A percentile compares a stretch with the other conserved stretches of the same genome.
Evolutionary conservation across 176 grass and related monocot genomes (phyloP).

Genomic region (Oropetium thomaeum): DNA sequence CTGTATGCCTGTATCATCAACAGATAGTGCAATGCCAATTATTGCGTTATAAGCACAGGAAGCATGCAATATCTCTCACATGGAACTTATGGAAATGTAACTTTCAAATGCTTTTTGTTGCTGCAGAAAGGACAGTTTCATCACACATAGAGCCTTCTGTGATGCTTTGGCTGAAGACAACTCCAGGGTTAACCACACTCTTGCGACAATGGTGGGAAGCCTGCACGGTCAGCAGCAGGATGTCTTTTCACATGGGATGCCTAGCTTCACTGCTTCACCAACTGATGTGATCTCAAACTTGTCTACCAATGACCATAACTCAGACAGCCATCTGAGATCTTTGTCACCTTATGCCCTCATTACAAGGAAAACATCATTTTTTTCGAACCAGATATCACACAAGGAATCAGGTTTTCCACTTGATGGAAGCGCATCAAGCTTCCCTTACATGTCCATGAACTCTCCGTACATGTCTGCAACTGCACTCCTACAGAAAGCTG

Average conservation of each 20-base stretch:
- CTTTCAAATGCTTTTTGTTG: slow-evolving; percentile 18
- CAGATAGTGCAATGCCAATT: background rate
- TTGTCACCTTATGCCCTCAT: slow-evolving; percentile 53
- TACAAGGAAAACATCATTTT: slow-evolving; percentile 44
- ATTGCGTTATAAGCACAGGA: background rate
- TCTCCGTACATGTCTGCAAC: slow-evolving; percentile 65
- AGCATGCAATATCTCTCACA: background rate
- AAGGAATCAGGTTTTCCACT: slow-evolving; percentile 42
- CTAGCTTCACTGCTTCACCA: slow-evolving; percentile 36
- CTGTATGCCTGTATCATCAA: background rate
- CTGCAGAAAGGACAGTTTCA: slow-evolving; percentile 68
- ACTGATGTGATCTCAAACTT: slow-evolving; percentile 45
- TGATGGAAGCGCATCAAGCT: slow-evolving; percentile 38
- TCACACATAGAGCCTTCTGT: slow-evolving; percentile 64
- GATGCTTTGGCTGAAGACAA: slow-evolving; percentile 61
- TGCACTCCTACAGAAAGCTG: slow-evolving; percentile 66
- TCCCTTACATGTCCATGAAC: slow-evolving; percentile 49
- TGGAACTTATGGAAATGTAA: background rate
- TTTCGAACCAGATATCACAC: slow-evolving; percentile 40
- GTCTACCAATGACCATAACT: slow-evolving; percentile 38
- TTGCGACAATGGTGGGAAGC: slow-evolving; percentile 56
- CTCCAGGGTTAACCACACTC: slow-evolving; percentile 39
- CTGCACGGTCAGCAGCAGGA: slow-evolving; percentile 51
- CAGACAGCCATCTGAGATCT: slow-evolving; percentile 44
- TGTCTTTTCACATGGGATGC: slow-evolving; percentile 39